Percentiles rank a stretch among this genome's conserved stretches.
Conservation (phyloP, 257 asterid species). For the Jasminum sambac region DNA sequence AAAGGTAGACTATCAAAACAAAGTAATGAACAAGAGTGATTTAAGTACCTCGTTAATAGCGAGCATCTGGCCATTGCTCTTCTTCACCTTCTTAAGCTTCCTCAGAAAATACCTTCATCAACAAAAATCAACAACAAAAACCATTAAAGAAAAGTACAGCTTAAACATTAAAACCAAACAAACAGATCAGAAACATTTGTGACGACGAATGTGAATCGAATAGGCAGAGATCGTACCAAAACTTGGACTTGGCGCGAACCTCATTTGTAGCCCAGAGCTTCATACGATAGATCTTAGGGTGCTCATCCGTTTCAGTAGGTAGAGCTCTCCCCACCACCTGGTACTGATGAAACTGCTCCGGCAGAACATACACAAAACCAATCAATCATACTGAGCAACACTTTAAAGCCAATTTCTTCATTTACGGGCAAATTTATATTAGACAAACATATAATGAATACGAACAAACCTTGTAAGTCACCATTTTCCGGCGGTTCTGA, state of each 20-base stretch:
- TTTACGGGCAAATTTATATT: not conserved
- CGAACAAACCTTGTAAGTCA: slow-evolving; percentile 39
- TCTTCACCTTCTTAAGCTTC: slow-evolving; percentile 88
- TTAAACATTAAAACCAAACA: not conserved
- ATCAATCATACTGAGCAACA: slow-evolving; percentile 1
- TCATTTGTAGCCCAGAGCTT: slow-evolving; percentile 96
- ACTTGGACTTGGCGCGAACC: slow-evolving; percentile 90
- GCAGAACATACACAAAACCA: not conserved
- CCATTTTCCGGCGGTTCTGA: slow-evolving; percentile 39
- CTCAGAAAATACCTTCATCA: slow-evolving; percentile 75
- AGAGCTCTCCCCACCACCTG: slow-evolving; percentile 95
- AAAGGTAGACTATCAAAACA: not conserved
- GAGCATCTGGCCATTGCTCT: slow-evolving; percentile 84
- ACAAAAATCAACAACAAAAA: not conserved
- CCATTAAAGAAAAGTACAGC: not conserved
- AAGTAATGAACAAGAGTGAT: not conserved
- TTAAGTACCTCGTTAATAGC: slow-evolving; percentile 78
- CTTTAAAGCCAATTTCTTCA: slow-evolving; percentile 4
- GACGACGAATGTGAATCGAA: not conserved
- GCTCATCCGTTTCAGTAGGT: slow-evolving; percentile 79
- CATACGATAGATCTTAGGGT: slow-evolving; percentile 89
- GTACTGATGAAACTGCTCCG: slow-evolving; percentile 75
- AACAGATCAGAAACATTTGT: not conserved
- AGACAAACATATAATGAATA: not conserved
- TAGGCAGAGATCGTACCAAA: slow-evolving; percentile 46